These are phyloP conservation scores for Erigeron philadelphicus DNA, from an alignment of 140 eudicot species.

Conservation along the genomic window DNA sequence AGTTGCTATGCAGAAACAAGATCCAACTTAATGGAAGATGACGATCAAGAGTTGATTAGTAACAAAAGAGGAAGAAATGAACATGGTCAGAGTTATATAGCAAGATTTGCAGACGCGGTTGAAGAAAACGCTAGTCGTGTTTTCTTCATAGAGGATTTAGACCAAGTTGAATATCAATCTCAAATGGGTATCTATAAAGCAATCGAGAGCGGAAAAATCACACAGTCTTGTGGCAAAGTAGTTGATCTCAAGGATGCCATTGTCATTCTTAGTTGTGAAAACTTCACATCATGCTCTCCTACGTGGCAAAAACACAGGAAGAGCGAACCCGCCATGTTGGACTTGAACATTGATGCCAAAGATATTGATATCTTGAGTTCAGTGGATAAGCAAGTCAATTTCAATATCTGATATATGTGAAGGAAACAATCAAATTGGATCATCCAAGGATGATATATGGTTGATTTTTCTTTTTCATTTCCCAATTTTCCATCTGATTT, in stretches of 20 bases:
- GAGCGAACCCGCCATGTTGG: conserved; percentile 13
- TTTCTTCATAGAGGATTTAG: conserved; percentile 60
- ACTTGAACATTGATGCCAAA: conserved; percentile 22
- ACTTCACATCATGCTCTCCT: conserved; percentile 45
- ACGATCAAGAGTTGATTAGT: conserved; percentile 41
- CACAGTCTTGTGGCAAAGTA: conserved; percentile 23
- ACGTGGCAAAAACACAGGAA: conserved; percentile 4
- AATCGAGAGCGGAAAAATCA: conserved; percentile 44
- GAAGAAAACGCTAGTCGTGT: conserved; percentile 56
- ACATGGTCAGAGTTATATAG: conserved; percentile 38
- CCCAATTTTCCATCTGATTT: not conserved
- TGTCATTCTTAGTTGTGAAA: conserved; percentile 56
- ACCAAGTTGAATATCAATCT: conserved; percentile 46
- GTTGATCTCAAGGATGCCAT: conserved; percentile 52
- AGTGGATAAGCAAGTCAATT: conserved; percentile 16
- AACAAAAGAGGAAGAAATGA: conserved; percentile 64
- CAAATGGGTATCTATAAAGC: conserved; percentile 49
- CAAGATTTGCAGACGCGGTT: conserved; percentile 44
- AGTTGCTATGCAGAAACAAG: conserved; percentile 39
- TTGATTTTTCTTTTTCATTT: not conserved
- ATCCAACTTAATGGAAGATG: conserved; percentile 35
- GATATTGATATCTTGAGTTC: conserved; percentile 7
- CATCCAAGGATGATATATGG: not conserved
- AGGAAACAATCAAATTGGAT: conserved; percentile 8
- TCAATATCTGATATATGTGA: conserved; percentile 7